A percentile compares a stretch with the other conserved stretches of the same genome.
These are phyloP conservation scores for Leccinum pachyderme DNA, from an alignment of 1,284 basidiomycete species.

Conservation along the genomic window DNA sequence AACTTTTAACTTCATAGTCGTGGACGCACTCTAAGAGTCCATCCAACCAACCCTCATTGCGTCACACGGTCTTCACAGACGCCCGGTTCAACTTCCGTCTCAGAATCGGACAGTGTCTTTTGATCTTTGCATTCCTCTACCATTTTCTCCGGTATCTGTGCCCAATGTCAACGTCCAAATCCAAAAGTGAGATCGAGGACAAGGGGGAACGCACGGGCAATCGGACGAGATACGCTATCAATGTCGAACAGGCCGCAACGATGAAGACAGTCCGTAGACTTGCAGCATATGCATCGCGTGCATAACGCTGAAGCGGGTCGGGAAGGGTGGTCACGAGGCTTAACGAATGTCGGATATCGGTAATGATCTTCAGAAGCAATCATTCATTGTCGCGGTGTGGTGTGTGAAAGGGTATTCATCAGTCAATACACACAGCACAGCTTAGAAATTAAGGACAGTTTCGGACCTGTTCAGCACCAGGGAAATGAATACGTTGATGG, in stretches of 20 bases:
- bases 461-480: constrained; percentile 15
- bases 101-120: neutral
- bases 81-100: neutral
- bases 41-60: neutral
- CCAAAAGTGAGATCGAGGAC: neutral
- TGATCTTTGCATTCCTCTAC: neutral
- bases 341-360: constrained; percentile 14
- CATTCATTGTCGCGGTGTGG: neutral
- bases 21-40: no score
- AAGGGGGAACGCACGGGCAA: constrained; percentile 48
- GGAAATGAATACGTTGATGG: constrained; percentile 7
- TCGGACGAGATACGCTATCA: constrained; percentile 63
- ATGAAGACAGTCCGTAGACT: constrained; percentile 71
- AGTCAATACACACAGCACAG: neutral
- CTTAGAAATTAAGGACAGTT: neutral
- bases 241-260: constrained; percentile 62
- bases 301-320: constrained; percentile 44
- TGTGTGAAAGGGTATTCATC: neutral
- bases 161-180: neutral
- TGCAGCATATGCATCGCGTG: constrained; percentile 69
- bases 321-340: constrained; percentile 39
- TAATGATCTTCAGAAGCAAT: constrained; percentile 10
- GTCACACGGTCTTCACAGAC: neutral
- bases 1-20: no score
- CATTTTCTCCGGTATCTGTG: constrained; percentile 57